phyloP scores from a whole-genome alignment of 257 asterid species.

The Scutellaria galericulata region DNA sequence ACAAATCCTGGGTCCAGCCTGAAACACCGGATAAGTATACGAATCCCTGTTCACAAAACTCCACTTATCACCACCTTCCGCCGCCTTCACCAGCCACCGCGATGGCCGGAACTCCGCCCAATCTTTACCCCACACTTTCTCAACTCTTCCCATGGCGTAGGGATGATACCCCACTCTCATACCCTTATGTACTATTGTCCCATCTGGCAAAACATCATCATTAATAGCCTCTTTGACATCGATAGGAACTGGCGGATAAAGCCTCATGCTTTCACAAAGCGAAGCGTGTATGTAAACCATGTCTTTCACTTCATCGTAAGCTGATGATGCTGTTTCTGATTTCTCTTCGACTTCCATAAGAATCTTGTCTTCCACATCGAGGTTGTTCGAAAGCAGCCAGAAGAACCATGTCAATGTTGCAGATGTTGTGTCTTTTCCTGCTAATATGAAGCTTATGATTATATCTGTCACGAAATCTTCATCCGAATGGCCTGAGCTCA shows the following conservation, averaged over 20 bases:
- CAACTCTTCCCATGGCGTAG: conserved; percentile 46
- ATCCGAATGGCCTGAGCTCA: conserved; percentile 48
- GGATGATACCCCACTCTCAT: conserved; percentile 35
- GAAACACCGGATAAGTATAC: conserved; percentile 44
- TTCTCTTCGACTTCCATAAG: conserved; percentile 39
- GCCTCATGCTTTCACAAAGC: conserved; percentile 57
- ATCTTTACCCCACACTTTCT: conserved; percentile 40
- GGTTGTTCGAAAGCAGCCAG: conserved; percentile 44
- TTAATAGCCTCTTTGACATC: conserved; percentile 42
- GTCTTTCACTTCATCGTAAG: conserved; percentile 54
- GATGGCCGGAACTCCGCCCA: conserved; percentile 45
- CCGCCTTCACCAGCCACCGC: conserved; percentile 41
- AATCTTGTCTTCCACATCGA: conserved; percentile 41
- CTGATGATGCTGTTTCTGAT: conserved; percentile 27
- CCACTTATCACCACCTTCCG: conserved; percentile 27
- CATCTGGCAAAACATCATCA: conserved; percentile 57
- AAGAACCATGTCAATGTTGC: conserved; percentile 58
- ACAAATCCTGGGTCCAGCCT: conserved; percentile 46
- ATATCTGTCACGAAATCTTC: conserved; percentile 48
- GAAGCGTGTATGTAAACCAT: conserved; percentile 59
- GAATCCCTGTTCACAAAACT: conserved; percentile 32
- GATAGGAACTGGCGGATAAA: conserved; percentile 58
- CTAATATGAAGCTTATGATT: conserved; percentile 51
- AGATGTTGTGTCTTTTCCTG: conserved; percentile 55
- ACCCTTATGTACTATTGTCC: conserved; percentile 38